Conservation (phyloP, 2,329 filamentous ascomycete genomes). For the Sporothrix sp. region DNA sequence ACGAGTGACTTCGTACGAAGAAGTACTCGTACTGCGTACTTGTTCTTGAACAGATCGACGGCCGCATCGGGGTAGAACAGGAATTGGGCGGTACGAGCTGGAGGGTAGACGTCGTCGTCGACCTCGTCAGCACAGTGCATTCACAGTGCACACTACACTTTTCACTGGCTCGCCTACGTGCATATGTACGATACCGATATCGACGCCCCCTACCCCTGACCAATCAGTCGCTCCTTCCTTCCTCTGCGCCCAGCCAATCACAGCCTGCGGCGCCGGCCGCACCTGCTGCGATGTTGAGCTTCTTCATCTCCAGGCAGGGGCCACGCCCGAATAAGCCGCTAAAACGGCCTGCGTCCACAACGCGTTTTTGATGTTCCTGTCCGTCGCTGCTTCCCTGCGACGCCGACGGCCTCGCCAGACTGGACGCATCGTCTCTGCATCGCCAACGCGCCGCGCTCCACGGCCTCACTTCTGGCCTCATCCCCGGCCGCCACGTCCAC, state of each 20-base stretch:
- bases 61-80: conserved; percentile 4
- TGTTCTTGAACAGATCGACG: conserved; percentile 4
- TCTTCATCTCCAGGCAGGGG: background rate
- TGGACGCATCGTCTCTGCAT: background rate
- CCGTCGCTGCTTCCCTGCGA: background rate
- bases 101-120: too few relatives aligned
- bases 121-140: too few relatives aligned
- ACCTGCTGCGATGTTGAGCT: background rate
- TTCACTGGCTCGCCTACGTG: background rate
- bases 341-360: conserved; percentile 1
- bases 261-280: background rate
- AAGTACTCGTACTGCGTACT: too few relatives aligned
- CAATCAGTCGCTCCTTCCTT: background rate
- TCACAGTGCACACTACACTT: background rate
- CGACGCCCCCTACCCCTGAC: background rate
- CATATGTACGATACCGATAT: background rate
- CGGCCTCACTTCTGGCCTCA: background rate
- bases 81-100: too few relatives aligned
- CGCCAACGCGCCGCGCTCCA: conserved; percentile 8
- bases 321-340: background rate
- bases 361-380: conserved; percentile 8
- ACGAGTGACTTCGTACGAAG: too few relatives aligned
- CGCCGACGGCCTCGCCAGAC: background rate
- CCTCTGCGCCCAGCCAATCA: background rate
- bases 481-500: background rate